phyloP scores from a whole-genome alignment of 2,329 filamentous ascomycete species.

The Elsinoe arachidis region DNA sequence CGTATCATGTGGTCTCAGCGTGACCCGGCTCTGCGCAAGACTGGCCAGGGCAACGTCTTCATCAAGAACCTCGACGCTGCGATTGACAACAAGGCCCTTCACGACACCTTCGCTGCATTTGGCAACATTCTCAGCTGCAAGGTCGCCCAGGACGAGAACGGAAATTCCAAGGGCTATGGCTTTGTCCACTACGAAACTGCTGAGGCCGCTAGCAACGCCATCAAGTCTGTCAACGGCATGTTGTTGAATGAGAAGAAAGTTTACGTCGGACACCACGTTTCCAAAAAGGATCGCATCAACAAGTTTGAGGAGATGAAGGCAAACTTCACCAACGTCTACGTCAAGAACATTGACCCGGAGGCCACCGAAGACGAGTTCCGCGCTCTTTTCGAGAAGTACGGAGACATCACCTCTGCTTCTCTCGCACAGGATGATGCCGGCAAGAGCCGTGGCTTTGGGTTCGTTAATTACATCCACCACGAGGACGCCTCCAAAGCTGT shows the following conservation, averaged over 20 bases:
- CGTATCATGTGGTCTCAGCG: constrained; percentile 99
- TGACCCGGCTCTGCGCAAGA: constrained; percentile 97
- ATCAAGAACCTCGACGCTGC: constrained; percentile 99
- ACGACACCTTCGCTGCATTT: constrained; percentile 98
- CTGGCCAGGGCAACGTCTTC: constrained; percentile 97
- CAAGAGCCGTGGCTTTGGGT: constrained; percentile 88
- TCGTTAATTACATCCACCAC: constrained; percentile 89
- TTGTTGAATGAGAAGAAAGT: constrained; percentile 99
- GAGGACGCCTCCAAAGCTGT: constrained; percentile 79
- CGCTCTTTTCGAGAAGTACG: constrained; percentile 80
- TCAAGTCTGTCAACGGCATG: constrained; percentile 99
- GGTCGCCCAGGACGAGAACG: constrained; percentile 94
- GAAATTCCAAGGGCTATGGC: constrained; percentile 96
- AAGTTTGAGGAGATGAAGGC: constrained; percentile 99
- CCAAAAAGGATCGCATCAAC: constrained; percentile 99
- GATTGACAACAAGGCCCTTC: constrained; percentile 99
- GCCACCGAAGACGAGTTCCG: constrained; percentile 92
- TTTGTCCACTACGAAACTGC: constrained; percentile 99
- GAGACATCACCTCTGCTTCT: constrained; percentile 91
- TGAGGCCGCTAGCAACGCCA: constrained; percentile 90
- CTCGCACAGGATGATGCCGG: constrained; percentile 93
- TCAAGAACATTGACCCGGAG: constrained; percentile 90
- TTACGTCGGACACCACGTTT: constrained; percentile 97
- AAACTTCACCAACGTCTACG: constrained; percentile 99
- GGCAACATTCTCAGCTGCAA: constrained; percentile 99